Conservation (phyloP, 139 green algal genomes). For the Chlamydomonas schloesseri region DNA sequence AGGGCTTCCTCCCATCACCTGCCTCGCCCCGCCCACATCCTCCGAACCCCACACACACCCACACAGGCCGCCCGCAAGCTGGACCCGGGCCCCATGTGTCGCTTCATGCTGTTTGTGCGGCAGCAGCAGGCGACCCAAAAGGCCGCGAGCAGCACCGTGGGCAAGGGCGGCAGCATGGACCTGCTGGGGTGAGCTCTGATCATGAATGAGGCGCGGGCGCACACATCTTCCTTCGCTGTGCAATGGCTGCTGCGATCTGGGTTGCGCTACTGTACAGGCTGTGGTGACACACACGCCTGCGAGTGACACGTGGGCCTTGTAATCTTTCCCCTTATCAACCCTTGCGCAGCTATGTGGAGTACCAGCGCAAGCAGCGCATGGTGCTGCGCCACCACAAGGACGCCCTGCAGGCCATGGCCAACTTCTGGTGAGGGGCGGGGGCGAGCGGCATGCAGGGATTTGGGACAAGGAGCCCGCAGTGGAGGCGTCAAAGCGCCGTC, state of each 20-base stretch:
- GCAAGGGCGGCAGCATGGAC: slow-evolving; percentile 5
- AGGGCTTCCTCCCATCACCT: neutral
- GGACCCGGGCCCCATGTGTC: slow-evolving; percentile 4
- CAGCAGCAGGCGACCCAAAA: slow-evolving; percentile 15
- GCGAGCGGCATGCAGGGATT: too few species aligned
- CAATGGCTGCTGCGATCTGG: too few species aligned
- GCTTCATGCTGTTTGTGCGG: slow-evolving; percentile 30
- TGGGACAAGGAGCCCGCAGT: too few species aligned
- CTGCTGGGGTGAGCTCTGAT: slow-evolving; percentile 10
- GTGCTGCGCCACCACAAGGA: slow-evolving; percentile 35
- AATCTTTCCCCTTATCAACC: too few species aligned
- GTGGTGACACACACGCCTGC: too few species aligned
- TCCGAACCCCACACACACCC: neutral
- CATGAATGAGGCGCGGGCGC: too few species aligned
- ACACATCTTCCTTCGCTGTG: neutral
- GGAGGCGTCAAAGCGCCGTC: too few species aligned
- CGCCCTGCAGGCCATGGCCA: slow-evolving; percentile 31
- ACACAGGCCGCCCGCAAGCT: slow-evolving; percentile 14
- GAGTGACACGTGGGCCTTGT: too few species aligned
- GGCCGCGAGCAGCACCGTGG: slow-evolving; percentile 1
- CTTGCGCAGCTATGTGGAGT: slow-evolving; percentile 26
- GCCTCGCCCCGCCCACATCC: too few species aligned
- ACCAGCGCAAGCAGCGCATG: slow-evolving; percentile 41
- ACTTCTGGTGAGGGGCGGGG: slow-evolving; percentile 19
- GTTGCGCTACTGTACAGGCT: too few species aligned